Conservation (phyloP, 345 rosid genomes). For the thale cress (Arabidopsis thaliana) region TAIR10.1 NC_003076.8:25575501-25576000, state of each 20-base stretch:
- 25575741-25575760: conserved; percentile 97
- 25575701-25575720: conserved; percentile 26
- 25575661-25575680: conserved; percentile 2
- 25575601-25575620: conserved; percentile 86
- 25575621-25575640: conserved; percentile 98
- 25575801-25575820: conserved; percentile 94
- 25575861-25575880: conserved; percentile 56
- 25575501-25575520: conserved; percentile 74
- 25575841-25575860: conserved; percentile 82
- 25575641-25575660: conserved; percentile 15
- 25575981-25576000: conserved; percentile 94
- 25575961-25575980: conserved; percentile 74
- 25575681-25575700: conserved; percentile 31
- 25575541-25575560: conserved; percentile 97
- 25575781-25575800: conserved; percentile 95
- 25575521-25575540: conserved; percentile 96
- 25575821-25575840: conserved; percentile 80
- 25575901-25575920: conserved; percentile 22
- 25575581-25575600: conserved; percentile 74
- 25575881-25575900: conserved; percentile 15
- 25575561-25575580: conserved; percentile 77
- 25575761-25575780: conserved; percentile 96
- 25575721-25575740: conserved; percentile 51
- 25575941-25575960: conserved; percentile 92
- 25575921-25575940: conserved; percentile 60